Evolutionary conservation across 768 basidiomycete genomes (phyloP), one percentile per base, ranked within the genome.

Genomic region (Solioccasus polychromus): DNA sequence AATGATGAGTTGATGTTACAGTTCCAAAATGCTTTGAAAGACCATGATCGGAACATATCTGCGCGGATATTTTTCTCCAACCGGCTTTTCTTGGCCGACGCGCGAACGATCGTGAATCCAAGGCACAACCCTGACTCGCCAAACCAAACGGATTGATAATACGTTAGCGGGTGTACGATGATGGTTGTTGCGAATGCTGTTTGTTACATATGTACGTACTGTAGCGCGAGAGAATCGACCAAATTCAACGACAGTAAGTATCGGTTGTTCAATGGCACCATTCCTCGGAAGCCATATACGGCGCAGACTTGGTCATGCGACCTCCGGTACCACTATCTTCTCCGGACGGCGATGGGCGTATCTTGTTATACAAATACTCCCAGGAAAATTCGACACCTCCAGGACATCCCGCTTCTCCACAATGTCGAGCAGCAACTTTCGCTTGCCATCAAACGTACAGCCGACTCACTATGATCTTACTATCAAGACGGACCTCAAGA

Each of bases 391-490:
- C n/a, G n/a, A n/a, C n/a, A n/a, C n/a, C n/a, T n/a, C n/a, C 35
- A 48, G 41, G 46, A 38, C 39, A 9, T 40, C n/a, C n/a, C n/a
- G 41, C 32, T 49, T 52, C 29, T 44, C 48, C 14, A 40, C 48
- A 22, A 52, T 52, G 53, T 44, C 58, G 26, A 35, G 28, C 47
- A 47, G 19, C 3, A 40, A 49, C 24, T 67, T 65, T 44, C 81
- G 88, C 55, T 77, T 91, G 42, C 86, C 87, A 17, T 72, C 73
- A 1, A 68, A 82, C 52, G 77, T 87, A 43, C 79, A 74, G 55
- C 83, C 89, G 11, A 75, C 66, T 7, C 88, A 92, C 62, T 94
- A 93, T 65, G 84, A 88, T 54, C 60, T 92, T 39, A 80, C 80
- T 36, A 69, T 93, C 61, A 80, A 78, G 58, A 93, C 91, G 3